Evolutionary conservation across 257 asterid genomes (phyloP), one percentile per base, ranked within the genome.

Genomic region (Apocynum venetum): DNA sequence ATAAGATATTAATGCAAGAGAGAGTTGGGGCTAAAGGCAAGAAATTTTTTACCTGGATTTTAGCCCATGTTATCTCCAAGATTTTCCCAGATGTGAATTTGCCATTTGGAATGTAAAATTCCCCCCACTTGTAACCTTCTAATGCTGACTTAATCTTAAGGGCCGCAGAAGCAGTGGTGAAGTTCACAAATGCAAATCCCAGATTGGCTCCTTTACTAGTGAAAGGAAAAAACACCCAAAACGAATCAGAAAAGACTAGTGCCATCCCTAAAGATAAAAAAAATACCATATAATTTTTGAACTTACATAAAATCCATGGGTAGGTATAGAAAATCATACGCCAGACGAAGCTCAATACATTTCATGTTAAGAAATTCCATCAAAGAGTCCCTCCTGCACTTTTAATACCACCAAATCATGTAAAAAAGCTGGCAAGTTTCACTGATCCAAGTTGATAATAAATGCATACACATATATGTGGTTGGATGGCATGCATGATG

Each of bases 251-350:
- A 14, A 8, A 67, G 12, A 43, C 12, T 6, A 0, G 17, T 17
- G 3, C 0, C 41, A 7, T 9, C 2, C 31, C 51, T 47, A 19
- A 56, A 3, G 8, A 17, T 3, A 17, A 55, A 17, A 15, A 4
- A 1, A 55, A 57, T 7, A n/a, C 36, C 1, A 25, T 0, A 35
- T 31, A 12, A 61, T 61, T 25, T 14, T 61, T 38, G 4, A 40
- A 41, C 72, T 81, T 83, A 90, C 96, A 76, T 49, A 60, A 90
- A 90, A 55, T 90, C 96, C 79, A 89, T 82, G 0, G 96, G 96
- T 0, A 91, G 77, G 71, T 91, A 91, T 12, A 91, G 12, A 35
- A 91, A 87, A 76, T 91, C 96, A 74, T 87, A 91, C 64, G 69
- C 89, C 49, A 91, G 15, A 3, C 73, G 20, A 79, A 86, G 53